Conservation (phyloP, 202 grass and related monocot species). For the Schoenoplectus triqueter region DNA sequence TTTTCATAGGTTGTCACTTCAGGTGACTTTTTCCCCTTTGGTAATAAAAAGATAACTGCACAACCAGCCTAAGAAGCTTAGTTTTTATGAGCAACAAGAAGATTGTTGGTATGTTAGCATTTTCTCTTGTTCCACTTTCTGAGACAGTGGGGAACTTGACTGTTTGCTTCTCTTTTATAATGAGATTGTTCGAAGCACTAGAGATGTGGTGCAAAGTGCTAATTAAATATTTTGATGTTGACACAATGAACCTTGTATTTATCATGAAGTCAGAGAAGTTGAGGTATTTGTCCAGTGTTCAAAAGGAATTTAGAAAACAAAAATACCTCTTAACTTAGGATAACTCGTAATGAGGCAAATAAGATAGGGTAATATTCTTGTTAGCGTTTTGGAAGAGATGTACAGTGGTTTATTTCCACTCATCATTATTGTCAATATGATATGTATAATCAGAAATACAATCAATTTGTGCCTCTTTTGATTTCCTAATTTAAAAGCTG, state of each 20-base stretch:
- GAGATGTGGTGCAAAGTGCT: not conserved
- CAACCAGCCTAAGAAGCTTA: not conserved
- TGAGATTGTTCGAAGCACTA: not conserved
- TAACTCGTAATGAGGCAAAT: not conserved
- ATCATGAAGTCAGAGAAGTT: not conserved
- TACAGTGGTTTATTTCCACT: not conserved
- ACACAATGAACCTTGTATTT: not conserved
- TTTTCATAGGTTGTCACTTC: not conserved
- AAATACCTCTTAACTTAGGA: not conserved
- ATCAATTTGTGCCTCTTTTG: not conserved
- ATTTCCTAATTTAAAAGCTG: not conserved
- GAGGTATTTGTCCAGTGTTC: not conserved
- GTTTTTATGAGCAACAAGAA: not conserved
- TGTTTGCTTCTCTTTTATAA: not conserved
- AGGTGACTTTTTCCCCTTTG: not conserved
- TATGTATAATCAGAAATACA: not conserved
- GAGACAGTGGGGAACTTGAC: not conserved
- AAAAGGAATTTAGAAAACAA: conserved; percentile 4
- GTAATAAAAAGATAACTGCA: conserved; percentile 12
- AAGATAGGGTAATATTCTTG: not conserved
- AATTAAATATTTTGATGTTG: not conserved
- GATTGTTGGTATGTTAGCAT: not conserved
- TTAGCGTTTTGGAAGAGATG: not conserved
- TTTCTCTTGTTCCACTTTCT: not conserved
- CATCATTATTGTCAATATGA: conserved; percentile 8